phyloP scores from a whole-genome alignment of 495 filamentous ascomycete species.

The Endocarpon pusillum region DNA sequence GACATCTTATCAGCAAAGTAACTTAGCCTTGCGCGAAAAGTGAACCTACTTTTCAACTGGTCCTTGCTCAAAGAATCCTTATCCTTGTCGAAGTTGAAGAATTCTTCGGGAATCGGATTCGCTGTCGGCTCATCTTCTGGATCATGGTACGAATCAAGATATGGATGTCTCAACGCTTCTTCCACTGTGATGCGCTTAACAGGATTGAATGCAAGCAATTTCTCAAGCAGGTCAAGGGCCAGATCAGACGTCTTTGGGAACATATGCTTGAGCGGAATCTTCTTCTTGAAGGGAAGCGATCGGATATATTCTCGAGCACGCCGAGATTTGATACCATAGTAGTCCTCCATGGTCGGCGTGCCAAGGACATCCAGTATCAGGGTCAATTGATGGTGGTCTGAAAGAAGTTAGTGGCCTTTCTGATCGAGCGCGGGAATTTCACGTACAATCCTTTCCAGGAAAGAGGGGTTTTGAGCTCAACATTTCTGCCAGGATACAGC shows the following conservation, averaged over 20 bases:
- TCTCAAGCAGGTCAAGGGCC: constrained; percentile 86
- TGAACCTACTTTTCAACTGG: constrained; percentile 68
- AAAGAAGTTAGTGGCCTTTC: constrained; percentile 10
- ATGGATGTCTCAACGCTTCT: constrained; percentile 91
- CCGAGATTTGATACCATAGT: constrained; percentile 98
- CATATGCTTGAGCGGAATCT: constrained; percentile 90
- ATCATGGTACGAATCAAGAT: constrained; percentile 97
- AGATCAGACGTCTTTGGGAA: constrained; percentile 95
- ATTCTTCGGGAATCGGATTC: constrained; percentile 89
- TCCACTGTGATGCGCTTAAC: constrained; percentile 97
- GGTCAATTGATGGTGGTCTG: constrained; percentile 96
- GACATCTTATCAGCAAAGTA: constrained; percentile 3
- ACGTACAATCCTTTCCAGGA: constrained; percentile 95
- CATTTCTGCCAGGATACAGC: constrained; percentile 99
- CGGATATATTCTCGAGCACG: constrained; percentile 97
- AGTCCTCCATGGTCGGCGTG: constrained; percentile 99
- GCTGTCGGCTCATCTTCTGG: constrained; percentile 97
- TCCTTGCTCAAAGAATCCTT: constrained; percentile 98
- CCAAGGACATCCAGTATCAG: constrained; percentile 95
- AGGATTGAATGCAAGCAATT: constrained; percentile 92
- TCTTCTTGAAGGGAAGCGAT: constrained; percentile 99
- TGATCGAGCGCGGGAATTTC: not conserved
- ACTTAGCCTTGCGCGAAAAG: not conserved
- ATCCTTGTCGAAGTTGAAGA: constrained; percentile 99
- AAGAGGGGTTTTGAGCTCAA: constrained; percentile 96